These are phyloP conservation scores for Wallacemonas sp. DNA, from an alignment of 208 protist genomes.

Conservation along the genomic window DNA sequence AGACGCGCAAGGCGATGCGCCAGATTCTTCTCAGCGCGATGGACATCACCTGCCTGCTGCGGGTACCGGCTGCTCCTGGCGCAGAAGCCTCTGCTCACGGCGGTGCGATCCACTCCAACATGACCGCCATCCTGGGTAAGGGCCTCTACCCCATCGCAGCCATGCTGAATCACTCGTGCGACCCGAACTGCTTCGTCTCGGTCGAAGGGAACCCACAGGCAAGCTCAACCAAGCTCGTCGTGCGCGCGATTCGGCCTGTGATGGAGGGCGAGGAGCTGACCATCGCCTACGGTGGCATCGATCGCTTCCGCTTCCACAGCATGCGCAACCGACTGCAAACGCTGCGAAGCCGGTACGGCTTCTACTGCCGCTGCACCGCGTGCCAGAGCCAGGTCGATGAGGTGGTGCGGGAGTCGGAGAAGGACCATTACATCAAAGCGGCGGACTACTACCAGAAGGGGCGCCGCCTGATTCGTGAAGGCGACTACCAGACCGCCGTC, in stretches of 20 bases:
- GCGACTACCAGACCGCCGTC: slow-evolving; percentile 68
- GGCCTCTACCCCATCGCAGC: slow-evolving; percentile 63
- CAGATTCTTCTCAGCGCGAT: slow-evolving; percentile 69
- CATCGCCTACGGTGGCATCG: slow-evolving; percentile 74
- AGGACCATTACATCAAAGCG: slow-evolving; percentile 81
- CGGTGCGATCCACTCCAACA: slow-evolving; percentile 45
- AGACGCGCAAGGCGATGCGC: slow-evolving; percentile 66
- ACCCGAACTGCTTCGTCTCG: slow-evolving; percentile 84
- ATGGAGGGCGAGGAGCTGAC: slow-evolving; percentile 80
- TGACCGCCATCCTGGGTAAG: slow-evolving; percentile 58
- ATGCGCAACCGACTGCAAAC: slow-evolving; percentile 66
- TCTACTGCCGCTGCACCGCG: slow-evolving; percentile 68
- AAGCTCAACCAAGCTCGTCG: slow-evolving; percentile 46
- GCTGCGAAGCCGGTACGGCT: slow-evolving; percentile 74
- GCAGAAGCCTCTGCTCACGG: not conserved
- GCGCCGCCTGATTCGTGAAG: slow-evolving; percentile 74
- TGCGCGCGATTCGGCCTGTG: slow-evolving; percentile 66
- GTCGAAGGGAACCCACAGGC: slow-evolving; percentile 78
- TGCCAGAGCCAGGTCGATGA: slow-evolving; percentile 79
- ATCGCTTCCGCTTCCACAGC: slow-evolving; percentile 75
- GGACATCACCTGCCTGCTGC: slow-evolving; percentile 62
- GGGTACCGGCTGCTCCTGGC: slow-evolving; percentile 22
- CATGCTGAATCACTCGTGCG: slow-evolving; percentile 82
- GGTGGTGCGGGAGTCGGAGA: slow-evolving; percentile 49
- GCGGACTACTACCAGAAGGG: slow-evolving; percentile 92